These are phyloP conservation scores for Phallus indusiatus DNA, from an alignment of 768 basidiomycete species.

Conservation along the genomic window DNA sequence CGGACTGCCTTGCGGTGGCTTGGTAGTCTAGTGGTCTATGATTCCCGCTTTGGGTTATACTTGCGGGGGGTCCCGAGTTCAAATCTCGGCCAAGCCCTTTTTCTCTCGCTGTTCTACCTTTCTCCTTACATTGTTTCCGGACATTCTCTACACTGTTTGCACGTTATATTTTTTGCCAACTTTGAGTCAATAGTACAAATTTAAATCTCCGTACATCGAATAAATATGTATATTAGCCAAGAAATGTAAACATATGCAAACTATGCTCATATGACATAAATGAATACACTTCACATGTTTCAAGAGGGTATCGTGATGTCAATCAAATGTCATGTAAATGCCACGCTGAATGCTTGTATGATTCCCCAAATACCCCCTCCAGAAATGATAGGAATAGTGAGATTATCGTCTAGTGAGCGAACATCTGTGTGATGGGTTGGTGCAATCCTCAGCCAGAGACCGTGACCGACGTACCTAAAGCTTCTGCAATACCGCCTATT, in stretches of 20 bases:
- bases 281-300: neutral
- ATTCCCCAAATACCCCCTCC: constrained; percentile 61
- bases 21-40: constrained; percentile 12
- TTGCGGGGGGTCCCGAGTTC: constrained; percentile 11
- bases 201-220: too few relatives aligned
- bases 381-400: constrained; percentile 82
- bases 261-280: neutral
- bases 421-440: constrained; percentile 43
- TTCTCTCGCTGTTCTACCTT: neutral
- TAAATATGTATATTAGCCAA: neutral
- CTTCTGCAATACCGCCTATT: constrained; percentile 81
- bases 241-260: neutral
- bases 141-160: too few relatives aligned
- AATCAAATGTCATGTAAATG: neutral
- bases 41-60: constrained; percentile 10
- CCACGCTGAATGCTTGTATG: neutral
- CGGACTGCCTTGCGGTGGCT: neutral
- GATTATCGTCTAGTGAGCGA: constrained; percentile 78
- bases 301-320: neutral
- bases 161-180: too few relatives aligned
- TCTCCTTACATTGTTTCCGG: neutral
- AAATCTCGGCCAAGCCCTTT: constrained; percentile 12
- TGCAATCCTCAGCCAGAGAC: neutral
- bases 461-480: constrained; percentile 52
- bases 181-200: too few relatives aligned